Evolutionary conservation across 345 rosid species (phyloP).

Genomic region (Brassica cretica): DNA sequence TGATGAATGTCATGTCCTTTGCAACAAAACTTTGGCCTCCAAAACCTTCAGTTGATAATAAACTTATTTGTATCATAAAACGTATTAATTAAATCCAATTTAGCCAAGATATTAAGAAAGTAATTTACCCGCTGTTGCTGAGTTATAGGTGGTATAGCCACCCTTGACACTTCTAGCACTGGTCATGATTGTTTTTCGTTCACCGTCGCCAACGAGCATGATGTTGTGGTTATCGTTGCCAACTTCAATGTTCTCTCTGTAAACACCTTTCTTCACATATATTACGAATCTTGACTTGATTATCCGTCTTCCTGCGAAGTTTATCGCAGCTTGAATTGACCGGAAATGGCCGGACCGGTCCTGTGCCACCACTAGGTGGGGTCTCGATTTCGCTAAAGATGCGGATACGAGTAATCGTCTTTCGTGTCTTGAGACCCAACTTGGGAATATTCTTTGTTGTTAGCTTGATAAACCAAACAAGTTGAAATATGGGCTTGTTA

Average conservation of each 20-base stretch:
- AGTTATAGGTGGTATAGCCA: constrained; percentile 74
- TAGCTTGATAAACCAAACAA: constrained; percentile 12
- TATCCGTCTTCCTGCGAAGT: constrained; percentile 60
- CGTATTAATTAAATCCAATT: neutral
- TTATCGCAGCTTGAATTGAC: constrained; percentile 64
- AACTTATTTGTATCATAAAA: neutral
- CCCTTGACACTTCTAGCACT: constrained; percentile 70
- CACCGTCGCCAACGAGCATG: constrained; percentile 78
- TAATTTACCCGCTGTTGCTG: constrained; percentile 71
- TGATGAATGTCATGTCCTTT: constrained; percentile 72
- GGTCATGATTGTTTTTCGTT: constrained; percentile 61
- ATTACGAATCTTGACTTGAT: constrained; percentile 67
- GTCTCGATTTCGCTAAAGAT: constrained; percentile 31
- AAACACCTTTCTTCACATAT: constrained; percentile 63
- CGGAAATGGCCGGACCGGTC: constrained; percentile 64
- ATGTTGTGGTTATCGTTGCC: constrained; percentile 55
- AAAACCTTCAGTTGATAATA: constrained; percentile 28
- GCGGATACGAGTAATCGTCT: constrained; percentile 57
- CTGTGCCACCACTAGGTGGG: constrained; percentile 73
- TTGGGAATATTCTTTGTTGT: constrained; percentile 52
- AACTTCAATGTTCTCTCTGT: constrained; percentile 62
- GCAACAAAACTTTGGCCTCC: constrained; percentile 49
- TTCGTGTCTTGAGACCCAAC: constrained; percentile 66
- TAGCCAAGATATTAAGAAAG: neutral
- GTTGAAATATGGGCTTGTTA: constrained; percentile 6